Percentiles rank a stretch among this genome's conserved stretches.
phyloP scores from a whole-genome alignment of 1,284 basidiomycete genomes.

The Fistulinella cinereoalba region DNA sequence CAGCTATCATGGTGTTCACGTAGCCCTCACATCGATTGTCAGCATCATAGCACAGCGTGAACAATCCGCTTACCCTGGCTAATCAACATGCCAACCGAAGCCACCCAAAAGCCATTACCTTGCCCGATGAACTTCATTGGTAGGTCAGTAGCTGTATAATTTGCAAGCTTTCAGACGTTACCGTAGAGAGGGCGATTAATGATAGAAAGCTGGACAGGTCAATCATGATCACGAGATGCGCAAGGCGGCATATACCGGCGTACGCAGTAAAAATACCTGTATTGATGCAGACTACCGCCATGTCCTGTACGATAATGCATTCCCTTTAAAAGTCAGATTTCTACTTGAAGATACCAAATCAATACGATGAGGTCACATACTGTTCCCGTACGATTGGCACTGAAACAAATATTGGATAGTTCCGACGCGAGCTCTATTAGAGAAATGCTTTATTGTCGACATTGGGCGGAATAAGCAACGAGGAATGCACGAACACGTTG shows the following conservation, averaged over 20 bases:
- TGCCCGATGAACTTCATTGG: conserved; percentile 3
- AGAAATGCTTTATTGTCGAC: neutral
- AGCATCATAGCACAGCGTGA: neutral
- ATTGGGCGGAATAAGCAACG: neutral
- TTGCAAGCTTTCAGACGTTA: neutral
- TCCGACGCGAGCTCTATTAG: conserved; percentile 4
- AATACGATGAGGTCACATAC: conserved; percentile 11
- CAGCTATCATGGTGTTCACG: neutral
- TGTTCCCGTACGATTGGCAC: conserved; percentile 2
- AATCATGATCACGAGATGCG: neutral
- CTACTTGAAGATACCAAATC: conserved; percentile 5
- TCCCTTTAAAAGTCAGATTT: neutral
- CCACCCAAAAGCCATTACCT: conserved; percentile 3
- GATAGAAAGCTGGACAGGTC: neutral
- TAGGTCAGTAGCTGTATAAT: neutral
- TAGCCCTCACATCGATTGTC: neutral
- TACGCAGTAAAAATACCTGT: neutral
- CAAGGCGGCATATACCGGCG: neutral
- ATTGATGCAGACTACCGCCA: conserved; percentile 6
- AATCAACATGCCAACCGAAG: conserved; percentile 3
- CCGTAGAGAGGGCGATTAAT: neutral
- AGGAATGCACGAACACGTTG: conserved; percentile 5
- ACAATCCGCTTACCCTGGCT: neutral
- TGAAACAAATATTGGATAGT: conserved; percentile 6
- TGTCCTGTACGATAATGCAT: conserved; percentile 5